Percentiles rank a stretch among this genome's conserved stretches.
phyloP scores from a whole-genome alignment of 805 yeast genomes.

The Kuraishia piskuri region DNA sequence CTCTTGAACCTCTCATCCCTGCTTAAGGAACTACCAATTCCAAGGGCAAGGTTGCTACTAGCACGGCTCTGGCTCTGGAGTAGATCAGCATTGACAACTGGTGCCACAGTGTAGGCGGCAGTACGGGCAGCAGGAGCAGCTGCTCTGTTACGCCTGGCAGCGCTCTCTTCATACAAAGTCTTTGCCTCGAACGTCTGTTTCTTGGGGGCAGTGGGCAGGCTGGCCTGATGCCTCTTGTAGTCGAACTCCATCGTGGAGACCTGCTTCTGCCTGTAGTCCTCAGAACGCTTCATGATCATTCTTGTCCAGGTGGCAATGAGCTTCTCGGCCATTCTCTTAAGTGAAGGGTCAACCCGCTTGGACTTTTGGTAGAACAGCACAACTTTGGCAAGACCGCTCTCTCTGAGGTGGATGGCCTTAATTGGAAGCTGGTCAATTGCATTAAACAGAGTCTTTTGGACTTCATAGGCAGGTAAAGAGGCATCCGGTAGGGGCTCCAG shows the following conservation, averaged over 20 bases:
- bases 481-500: constrained; percentile 97
- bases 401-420: constrained; percentile 91
- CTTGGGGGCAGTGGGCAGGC: constrained; percentile 25
- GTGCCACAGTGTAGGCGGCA: constrained; percentile 85
- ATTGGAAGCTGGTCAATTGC: constrained; percentile 77
- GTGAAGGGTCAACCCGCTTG: constrained; percentile 76
- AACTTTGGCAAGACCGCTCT: constrained; percentile 90
- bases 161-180: constrained; percentile 79
- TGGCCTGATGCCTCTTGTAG: constrained; percentile 39
- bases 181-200: constrained; percentile 28
- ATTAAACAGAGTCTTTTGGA: constrained; percentile 77
- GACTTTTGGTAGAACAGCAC: constrained; percentile 89
- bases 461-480: constrained; percentile 94
- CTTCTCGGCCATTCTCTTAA: constrained; percentile 84
- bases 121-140: constrained; percentile 92
- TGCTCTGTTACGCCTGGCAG: constrained; percentile 87
- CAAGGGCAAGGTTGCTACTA: constrained; percentile 23
- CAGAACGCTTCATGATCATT: constrained; percentile 93
- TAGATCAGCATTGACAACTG: constrained; percentile 53
- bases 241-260: constrained; percentile 65
- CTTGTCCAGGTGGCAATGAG: constrained; percentile 97
- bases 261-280: constrained; percentile 82
- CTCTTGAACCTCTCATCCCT: constrained; percentile 78
- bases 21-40: constrained; percentile 42
- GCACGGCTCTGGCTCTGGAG: constrained; percentile 29